Evolutionary conservation across 805 yeast species (phyloP).

Genomic region (Blastobotrys chiropterorum): DNA sequence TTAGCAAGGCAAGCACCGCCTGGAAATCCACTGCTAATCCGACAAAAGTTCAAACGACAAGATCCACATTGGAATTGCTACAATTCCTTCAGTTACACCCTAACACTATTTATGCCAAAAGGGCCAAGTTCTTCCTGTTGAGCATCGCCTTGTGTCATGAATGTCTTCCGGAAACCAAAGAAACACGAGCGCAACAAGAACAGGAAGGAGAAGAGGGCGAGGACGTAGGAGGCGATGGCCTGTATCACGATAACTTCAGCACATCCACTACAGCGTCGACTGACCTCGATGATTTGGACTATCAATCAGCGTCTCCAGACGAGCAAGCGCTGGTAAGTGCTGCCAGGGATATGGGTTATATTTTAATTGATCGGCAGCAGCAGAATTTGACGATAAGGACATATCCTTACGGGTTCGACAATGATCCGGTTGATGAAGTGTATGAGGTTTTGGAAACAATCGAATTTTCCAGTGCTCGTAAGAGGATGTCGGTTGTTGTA

Average conservation of each 20-base stretch:
- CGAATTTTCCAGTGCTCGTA: slow-evolving; percentile 81
- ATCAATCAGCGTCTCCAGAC: slow-evolving; percentile 95
- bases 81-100: slow-evolving; percentile 69
- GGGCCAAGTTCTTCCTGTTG: slow-evolving; percentile 72
- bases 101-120: slow-evolving; percentile 56
- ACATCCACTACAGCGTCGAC: slow-evolving; percentile 1
- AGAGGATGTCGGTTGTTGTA: slow-evolving; percentile 89
- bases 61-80: slow-evolving; percentile 61
- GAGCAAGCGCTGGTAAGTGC: slow-evolving; percentile 91
- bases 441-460: slow-evolving; percentile 75
- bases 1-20: slow-evolving; percentile 7
- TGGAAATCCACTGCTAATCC: slow-evolving; percentile 52
- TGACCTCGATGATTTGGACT: slow-evolving; percentile 56
- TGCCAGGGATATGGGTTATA: slow-evolving; percentile 90
- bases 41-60: slow-evolving; percentile 34
- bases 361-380: slow-evolving; percentile 65
- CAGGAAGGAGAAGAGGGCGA: slow-evolving; percentile 13
- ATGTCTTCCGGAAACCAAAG: slow-evolving; percentile 57
- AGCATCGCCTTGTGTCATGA: slow-evolving; percentile 85
- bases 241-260: too few relatives aligned
- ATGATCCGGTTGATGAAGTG: slow-evolving; percentile 54
- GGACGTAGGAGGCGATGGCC: slow-evolving; percentile 29
- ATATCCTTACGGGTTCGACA: slow-evolving; percentile 76
- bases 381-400: slow-evolving; percentile 59
- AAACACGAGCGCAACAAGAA: background rate